A percentile compares a stretch with the other conserved stretches of the same genome.
These are phyloP conservation scores for Apiospora phragmitis DNA, from an alignment of 2,329 filamentous ascomycete species.

Conservation along the genomic window DNA sequence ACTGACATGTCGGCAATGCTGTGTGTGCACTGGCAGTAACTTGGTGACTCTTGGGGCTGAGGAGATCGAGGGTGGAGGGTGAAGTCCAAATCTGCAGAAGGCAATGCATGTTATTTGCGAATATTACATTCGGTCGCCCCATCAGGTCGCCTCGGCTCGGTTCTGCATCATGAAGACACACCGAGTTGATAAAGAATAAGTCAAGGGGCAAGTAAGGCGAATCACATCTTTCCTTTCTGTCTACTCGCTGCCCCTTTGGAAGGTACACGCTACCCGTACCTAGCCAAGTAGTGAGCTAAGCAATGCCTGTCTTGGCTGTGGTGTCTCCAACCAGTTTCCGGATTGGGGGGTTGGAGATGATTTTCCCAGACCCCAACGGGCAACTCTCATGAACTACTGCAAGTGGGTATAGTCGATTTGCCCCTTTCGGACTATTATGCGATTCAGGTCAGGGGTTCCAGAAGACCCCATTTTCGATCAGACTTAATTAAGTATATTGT, in stretches of 20 bases:
- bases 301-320: neutral
- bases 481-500: neutral
- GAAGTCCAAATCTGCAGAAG: neutral
- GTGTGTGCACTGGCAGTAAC: neutral
- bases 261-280: neutral
- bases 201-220: neutral
- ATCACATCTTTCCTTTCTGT: neutral
- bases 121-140: neutral
- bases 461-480: neutral
- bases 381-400: neutral
- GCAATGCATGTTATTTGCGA: neutral
- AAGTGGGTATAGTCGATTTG: neutral
- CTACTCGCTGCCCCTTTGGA: neutral
- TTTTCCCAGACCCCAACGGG: neutral
- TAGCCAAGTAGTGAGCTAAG: neutral
- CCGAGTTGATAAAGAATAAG: neutral
- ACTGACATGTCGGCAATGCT: conserved; percentile 32
- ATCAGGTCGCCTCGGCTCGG: neutral
- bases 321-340: neutral
- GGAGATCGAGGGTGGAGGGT: neutral
- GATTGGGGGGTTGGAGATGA: neutral
- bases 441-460: neutral
- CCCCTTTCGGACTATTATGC: neutral
- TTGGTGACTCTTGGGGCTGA: neutral
- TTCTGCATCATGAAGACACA: neutral